Percentiles rank a stretch among this genome's conserved stretches.
These are phyloP conservation scores for Helichrysum umbraculigerum DNA, from an alignment of 129 eudicot genomes.

Conservation along the genomic window DNA sequence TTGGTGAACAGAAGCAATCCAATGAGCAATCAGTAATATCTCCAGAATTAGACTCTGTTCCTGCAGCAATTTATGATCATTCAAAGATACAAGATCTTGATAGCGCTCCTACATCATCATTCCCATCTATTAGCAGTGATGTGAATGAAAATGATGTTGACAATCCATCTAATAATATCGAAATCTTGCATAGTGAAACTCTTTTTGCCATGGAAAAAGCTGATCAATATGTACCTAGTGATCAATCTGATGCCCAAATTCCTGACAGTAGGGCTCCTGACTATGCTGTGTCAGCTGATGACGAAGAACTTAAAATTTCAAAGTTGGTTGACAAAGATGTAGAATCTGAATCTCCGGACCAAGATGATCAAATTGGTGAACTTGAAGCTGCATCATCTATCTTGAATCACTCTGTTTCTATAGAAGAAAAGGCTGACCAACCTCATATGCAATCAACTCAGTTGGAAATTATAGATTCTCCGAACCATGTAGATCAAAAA, in stretches of 20 bases:
- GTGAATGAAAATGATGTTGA: slow-evolving; percentile 14
- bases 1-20: slow-evolving; percentile 25
- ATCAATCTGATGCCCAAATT: slow-evolving; percentile 29
- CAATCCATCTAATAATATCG: slow-evolving; percentile 4
- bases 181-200: slow-evolving; percentile 16
- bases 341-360: slow-evolving; percentile 23
- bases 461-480: slow-evolving; percentile 11
- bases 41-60: slow-evolving; percentile 15
- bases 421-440: slow-evolving; percentile 35
- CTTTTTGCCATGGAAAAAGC: slow-evolving; percentile 12
- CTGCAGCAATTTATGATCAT: slow-evolving; percentile 14
- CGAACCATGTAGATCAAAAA: slow-evolving; percentile 31
- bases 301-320: slow-evolving; percentile 24
- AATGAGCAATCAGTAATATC: slow-evolving; percentile 11
- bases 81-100: slow-evolving; percentile 1
- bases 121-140: background rate
- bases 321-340: slow-evolving; percentile 25
- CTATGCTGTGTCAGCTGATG: slow-evolving; percentile 23
- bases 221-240: slow-evolving; percentile 16
- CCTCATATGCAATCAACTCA: slow-evolving; percentile 5
- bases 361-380: slow-evolving; percentile 15
- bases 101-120: slow-evolving; percentile 20
- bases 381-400: slow-evolving; percentile 21
- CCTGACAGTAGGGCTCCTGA: slow-evolving; percentile 24
- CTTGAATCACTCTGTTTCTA: slow-evolving; percentile 16